A percentile compares a stretch with the other conserved stretches of the same genome.
phyloP scores from a whole-genome alignment of 768 basidiomycete species.

The Pleurotus giganteus region DNA sequence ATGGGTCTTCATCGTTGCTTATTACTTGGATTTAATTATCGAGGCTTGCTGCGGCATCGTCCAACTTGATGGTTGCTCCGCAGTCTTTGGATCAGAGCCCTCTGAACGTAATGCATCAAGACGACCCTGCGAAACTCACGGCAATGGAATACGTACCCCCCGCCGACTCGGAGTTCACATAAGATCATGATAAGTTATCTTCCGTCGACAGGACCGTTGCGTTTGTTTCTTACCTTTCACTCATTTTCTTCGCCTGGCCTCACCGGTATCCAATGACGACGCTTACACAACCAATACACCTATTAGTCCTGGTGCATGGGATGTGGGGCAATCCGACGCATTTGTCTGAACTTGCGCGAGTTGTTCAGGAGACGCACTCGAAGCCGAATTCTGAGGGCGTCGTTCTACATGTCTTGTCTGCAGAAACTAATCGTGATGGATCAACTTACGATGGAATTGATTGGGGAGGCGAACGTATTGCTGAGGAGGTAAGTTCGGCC shows the following conservation, averaged over 20 bases:
- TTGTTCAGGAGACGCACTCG: conserved; percentile 44
- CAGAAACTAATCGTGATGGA: conserved; percentile 63
- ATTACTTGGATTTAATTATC: no score
- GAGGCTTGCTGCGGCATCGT: no score
- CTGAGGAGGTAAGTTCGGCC: conserved; percentile 57
- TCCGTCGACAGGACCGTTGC: no score
- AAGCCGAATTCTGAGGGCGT: conserved; percentile 31
- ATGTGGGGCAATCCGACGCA: conserved; percentile 83
- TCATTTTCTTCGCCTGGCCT: not conserved
- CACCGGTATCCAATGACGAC: no score
- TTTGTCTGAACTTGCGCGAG: conserved; percentile 26
- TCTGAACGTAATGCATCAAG: no score
- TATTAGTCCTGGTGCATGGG: conserved; percentile 56
- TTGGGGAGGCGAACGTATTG: conserved; percentile 79
- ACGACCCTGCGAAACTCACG: no score
- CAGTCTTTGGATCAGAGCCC: no score
- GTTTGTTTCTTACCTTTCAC: not conserved
- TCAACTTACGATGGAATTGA: conserved; percentile 83
- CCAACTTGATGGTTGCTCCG: no score
- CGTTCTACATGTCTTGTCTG: conserved; percentile 59
- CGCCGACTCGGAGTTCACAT: no score
- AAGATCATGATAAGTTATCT: no score
- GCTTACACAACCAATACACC: conserved; percentile 27
- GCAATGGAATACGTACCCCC: no score
- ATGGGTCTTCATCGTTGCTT: no score